A percentile compares a stretch with the other conserved stretches of the same genome.
phyloP scores from a whole-genome alignment of 768 basidiomycete species.

The Podaxis sp. region DNA sequence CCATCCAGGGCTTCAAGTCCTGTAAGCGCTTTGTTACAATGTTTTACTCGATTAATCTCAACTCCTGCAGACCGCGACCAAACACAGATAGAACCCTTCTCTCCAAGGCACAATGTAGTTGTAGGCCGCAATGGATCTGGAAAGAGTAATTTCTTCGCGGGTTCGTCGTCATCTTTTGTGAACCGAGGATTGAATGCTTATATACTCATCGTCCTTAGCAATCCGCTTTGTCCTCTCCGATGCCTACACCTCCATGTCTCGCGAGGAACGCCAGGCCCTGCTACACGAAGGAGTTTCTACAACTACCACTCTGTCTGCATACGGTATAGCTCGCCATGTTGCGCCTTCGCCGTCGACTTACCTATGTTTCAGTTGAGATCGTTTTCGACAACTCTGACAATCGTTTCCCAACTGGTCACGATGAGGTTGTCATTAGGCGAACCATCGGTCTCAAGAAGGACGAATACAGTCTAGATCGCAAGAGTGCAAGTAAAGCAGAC shows the following conservation, averaged over 20 bases:
- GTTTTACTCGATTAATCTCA: not conserved
- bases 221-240: constrained; percentile 98
- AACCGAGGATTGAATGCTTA: not conserved
- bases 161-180: constrained; percentile 39
- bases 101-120: constrained; percentile 91
- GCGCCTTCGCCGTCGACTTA: constrained; percentile 2
- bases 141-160: constrained; percentile 98
- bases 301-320: constrained; percentile 89
- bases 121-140: constrained; percentile 97
- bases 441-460: constrained; percentile 99
- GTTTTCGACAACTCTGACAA: constrained; percentile 95
- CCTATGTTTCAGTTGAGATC: constrained; percentile 66
- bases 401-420: constrained; percentile 89
- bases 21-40: constrained; percentile 48
- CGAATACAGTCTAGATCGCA: constrained; percentile 96
- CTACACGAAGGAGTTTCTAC: constrained; percentile 91
- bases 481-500: constrained; percentile 93
- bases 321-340: constrained; percentile 45
- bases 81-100: constrained; percentile 93
- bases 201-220: constrained; percentile 42
- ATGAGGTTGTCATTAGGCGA: constrained; percentile 84
- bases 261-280: constrained; percentile 91
- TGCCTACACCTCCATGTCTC: constrained; percentile 93
- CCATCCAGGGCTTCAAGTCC: constrained; percentile 98
- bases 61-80: constrained; percentile 70